phyloP scores from a whole-genome alignment of 495 filamentous ascomycete genomes.

The Penicillium paxilli region DNA sequence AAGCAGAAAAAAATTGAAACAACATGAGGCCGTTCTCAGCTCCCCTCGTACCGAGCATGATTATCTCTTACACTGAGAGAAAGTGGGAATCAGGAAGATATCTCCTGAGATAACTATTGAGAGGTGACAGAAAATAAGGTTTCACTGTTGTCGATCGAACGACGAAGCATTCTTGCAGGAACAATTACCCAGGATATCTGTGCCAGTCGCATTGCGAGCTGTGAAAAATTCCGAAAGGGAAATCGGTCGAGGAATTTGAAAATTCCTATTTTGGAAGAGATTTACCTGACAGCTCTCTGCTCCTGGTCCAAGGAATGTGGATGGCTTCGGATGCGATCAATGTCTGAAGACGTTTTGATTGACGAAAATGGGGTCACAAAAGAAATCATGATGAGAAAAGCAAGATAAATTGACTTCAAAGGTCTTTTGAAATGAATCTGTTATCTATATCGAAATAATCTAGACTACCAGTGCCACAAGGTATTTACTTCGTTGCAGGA shows the following conservation, averaged over 20 bases:
- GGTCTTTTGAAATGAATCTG: not conserved
- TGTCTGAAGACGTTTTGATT: not conserved
- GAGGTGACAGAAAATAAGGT: not conserved
- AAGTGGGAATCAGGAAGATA: not conserved
- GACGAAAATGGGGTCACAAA: not conserved
- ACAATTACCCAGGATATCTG: not conserved
- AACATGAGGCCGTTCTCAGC: not conserved
- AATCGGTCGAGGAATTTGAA: not conserved
- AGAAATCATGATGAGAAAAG: not conserved
- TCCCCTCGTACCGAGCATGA: not conserved
- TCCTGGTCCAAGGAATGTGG: not conserved
- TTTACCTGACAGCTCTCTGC: not conserved
- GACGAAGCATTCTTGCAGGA: not conserved
- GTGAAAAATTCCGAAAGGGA: not conserved
- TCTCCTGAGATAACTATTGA: not conserved
- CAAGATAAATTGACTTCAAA: not conserved
- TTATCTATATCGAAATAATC: not conserved
- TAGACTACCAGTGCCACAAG: not conserved
- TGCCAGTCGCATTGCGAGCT: not conserved
- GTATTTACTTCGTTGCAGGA: no score
- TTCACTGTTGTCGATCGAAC: not conserved
- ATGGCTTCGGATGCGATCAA: not conserved
- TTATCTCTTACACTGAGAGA: not conserved
- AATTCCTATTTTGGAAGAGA: not conserved
- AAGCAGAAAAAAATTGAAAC: not conserved